Base-by-base conservation (phyloP, 768 basidiomycete genomes). In the Roridomyces roridus region DNA sequence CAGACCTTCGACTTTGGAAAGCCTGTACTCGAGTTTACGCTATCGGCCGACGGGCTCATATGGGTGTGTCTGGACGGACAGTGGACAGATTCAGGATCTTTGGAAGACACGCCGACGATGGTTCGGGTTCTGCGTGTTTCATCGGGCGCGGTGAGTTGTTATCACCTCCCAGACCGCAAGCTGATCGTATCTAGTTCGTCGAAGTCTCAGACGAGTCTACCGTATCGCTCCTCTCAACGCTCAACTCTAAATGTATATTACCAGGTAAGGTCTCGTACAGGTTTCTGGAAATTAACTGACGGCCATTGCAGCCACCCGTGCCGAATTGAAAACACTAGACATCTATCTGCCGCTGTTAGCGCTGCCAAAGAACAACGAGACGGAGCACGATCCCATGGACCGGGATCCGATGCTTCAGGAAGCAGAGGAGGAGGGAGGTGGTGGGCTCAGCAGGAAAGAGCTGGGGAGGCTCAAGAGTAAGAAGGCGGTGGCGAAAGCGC, bases 11-110 rank as follows among this genome's bases (percentile, higher is more conserved):
- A 88, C 65, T 79, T 91, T 46, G 74, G 73, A 8, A 73, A 71
- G 40, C 90, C 90, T 14, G 74, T 92, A 5, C 67, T 89, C 35
- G 83, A 87, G 60, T 89, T 91, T 60, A 72, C 71, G 0, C 57
- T 82, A 15, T 63, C 66, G 24, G 65, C 65, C 15, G 72, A 77
- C 25, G 74, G 72, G 5, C 58, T 57, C 5, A 62, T 87, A 23
- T 80, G 80, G 74, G 78, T 82, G 6, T 70, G 75, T 39, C 54
- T 67, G 14, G 70, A 71, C 52, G 66, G 65, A 11, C 65, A 66
- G 25, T 68, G 66, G 66, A 40, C 43, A 21, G 66, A 66, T 21
- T 23, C 59, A 55, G 60, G 61, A 53, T 28, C 59, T 44, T 18
- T 54, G 51, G 21, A 55, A 35, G 55, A 52, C 25, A 18, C 48